These are phyloP conservation scores for Pestalotiopsis sp. DNA, from an alignment of 2,329 filamentous ascomycete genomes.

Conservation along the genomic window DNA sequence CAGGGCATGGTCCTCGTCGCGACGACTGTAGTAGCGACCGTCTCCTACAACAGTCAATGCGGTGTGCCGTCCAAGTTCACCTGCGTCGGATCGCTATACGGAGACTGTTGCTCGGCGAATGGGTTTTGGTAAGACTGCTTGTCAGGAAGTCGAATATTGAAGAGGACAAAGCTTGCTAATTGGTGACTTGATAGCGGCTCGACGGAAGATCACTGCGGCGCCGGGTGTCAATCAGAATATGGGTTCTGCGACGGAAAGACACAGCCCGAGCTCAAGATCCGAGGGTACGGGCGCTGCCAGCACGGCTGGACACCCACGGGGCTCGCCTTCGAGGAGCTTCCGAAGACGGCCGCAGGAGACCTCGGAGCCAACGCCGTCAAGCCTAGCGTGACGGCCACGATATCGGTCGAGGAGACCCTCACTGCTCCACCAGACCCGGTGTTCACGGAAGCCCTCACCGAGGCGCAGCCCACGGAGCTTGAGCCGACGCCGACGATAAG, in stretches of 20 bases:
- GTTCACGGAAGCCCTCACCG: background rate
- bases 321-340: background rate
- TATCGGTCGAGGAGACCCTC: background rate
- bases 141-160: background rate
- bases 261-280: background rate
- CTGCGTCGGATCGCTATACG: background rate
- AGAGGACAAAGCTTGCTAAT: background rate
- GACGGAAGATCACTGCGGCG: background rate
- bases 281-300: background rate
- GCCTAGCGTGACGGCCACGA: background rate
- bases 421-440: background rate
- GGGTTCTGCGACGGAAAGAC: background rate
- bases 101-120: background rate
- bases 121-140: background rate
- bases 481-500: background rate
- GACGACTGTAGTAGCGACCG: background rate
- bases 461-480: background rate
- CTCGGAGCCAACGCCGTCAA: background rate
- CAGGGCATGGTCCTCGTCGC: background rate
- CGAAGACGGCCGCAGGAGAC: slow-evolving; percentile 44
- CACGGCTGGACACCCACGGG: background rate
- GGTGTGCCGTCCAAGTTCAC: background rate
- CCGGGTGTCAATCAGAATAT: background rate
- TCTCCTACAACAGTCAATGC: background rate
- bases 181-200: background rate